These are phyloP conservation scores for Clitoria ternatea DNA, from an alignment of 306 rosid genomes.

Conservation along the genomic window DNA sequence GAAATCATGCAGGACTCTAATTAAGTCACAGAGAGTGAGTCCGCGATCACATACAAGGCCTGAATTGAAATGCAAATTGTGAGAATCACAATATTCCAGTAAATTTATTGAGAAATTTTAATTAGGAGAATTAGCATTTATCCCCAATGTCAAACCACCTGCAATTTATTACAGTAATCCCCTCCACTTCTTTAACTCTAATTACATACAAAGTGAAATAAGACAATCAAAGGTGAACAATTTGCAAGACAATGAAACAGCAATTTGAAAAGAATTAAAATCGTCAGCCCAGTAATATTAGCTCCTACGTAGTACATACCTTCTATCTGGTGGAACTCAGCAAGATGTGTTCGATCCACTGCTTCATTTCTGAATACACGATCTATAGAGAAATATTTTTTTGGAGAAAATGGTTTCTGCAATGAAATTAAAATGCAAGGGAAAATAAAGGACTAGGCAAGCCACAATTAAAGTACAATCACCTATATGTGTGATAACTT, in stretches of 20 bases:
- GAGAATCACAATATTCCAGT: neutral
- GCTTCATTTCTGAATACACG: constrained; percentile 99
- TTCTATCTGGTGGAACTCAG: constrained; percentile 99
- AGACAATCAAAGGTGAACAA: neutral
- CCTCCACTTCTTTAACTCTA: no score
- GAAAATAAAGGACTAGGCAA: neutral
- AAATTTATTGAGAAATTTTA: neutral
- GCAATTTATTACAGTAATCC: neutral
- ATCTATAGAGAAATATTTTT: constrained; percentile 90
- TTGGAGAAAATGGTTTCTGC: constrained; percentile 82
- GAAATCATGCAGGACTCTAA: constrained; percentile 84
- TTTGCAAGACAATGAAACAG: constrained; percentile 2
- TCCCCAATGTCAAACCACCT: neutral
- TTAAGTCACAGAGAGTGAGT: constrained; percentile 80
- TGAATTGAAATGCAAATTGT: constrained; percentile 27
- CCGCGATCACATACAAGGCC: constrained; percentile 93
- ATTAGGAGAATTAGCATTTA: neutral
- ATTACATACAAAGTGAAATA: neutral
- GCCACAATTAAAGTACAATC: neutral
- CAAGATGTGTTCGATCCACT: constrained; percentile 96
- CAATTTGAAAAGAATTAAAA: neutral
- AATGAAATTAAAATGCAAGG: constrained; percentile 21
- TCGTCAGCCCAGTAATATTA: neutral
- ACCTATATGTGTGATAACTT: neutral
- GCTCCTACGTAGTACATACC: constrained; percentile 47